These are phyloP conservation scores for Plasmodium billcollinsi DNA, from an alignment of 169 alveolate species.

Conservation along the genomic window DNA sequence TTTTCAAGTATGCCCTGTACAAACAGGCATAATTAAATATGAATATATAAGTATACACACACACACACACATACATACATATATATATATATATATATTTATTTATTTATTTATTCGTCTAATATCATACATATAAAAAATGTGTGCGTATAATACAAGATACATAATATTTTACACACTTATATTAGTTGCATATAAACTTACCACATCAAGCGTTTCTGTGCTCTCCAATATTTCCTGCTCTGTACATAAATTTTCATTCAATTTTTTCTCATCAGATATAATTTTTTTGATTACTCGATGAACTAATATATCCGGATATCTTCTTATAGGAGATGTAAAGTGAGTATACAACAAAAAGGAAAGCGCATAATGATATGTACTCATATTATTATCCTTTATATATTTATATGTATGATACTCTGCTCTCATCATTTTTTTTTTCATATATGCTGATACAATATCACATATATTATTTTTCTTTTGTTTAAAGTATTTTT, in stretches of 20 bases:
- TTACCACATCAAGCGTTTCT: constrained; percentile 47
- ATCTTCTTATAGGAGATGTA: constrained; percentile 93
- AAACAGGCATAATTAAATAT: not conserved
- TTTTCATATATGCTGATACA: constrained; percentile 61
- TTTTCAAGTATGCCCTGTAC: constrained; percentile 50
- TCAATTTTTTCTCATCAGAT: constrained; percentile 68
- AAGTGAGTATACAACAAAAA: constrained; percentile 91
- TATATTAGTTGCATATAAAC: not conserved
- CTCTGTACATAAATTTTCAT: constrained; percentile 14
- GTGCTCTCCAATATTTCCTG: constrained; percentile 39
- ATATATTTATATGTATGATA: constrained; percentile 66
- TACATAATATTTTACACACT: too few relatives aligned
- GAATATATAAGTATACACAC: not conserved
- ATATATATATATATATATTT: not conserved
- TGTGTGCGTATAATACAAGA: too few relatives aligned
- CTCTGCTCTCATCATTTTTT: constrained; percentile 70
- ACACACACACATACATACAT: not conserved
- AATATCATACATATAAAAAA: not conserved
- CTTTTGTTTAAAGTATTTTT: constrained; percentile 17
- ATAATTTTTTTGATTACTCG: constrained; percentile 88
- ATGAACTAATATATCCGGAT: constrained; percentile 92
- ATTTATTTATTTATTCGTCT: too few relatives aligned
- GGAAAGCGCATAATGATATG: constrained; percentile 90
- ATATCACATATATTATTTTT: constrained; percentile 40
- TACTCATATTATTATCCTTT: constrained; percentile 72